Percentiles rank a stretch among this genome's conserved stretches.
Evolutionary conservation across 805 yeast species (phyloP).

Genomic region (Tetrapisispora nanseiensis): DNA sequence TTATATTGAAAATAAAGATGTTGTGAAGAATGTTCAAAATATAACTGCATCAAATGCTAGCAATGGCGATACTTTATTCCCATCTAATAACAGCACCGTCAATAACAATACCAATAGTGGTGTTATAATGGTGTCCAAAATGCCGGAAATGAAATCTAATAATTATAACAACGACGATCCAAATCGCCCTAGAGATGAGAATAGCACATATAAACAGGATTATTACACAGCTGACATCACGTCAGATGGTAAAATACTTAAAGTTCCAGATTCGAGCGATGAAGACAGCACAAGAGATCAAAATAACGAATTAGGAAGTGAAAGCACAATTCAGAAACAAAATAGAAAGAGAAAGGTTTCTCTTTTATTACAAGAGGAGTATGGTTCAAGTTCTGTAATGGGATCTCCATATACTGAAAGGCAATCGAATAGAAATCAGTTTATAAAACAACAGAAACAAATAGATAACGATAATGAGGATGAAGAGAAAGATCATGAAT

Average conservation of each 20-base stretch:
- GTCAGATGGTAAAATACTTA: slow-evolving; percentile 18
- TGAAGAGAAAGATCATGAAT: neutral
- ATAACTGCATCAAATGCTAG: neutral
- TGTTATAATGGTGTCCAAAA: slow-evolving; percentile 4
- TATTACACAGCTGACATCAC: slow-evolving; percentile 18
- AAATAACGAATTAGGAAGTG: slow-evolving; percentile 10
- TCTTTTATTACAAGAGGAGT: slow-evolving; percentile 25
- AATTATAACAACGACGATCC: neutral
- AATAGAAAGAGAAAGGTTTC: slow-evolving; percentile 27
- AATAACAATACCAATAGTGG: slow-evolving; percentile 1
- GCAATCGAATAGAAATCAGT: neutral
- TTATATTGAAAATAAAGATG: neutral
- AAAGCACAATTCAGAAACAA: slow-evolving; percentile 24
- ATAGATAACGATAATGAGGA: neutral
- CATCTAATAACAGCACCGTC: slow-evolving; percentile 3
- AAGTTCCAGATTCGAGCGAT: slow-evolving; percentile 24
- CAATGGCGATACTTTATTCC: slow-evolving; percentile 2
- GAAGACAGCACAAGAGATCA: slow-evolving; percentile 11
- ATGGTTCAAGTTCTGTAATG: slow-evolving; percentile 25
- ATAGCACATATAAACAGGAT: slow-evolving; percentile 5
- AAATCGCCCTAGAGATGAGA: neutral
- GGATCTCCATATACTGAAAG: slow-evolving; percentile 16
- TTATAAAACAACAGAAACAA: neutral
- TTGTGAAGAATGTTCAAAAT: neutral
- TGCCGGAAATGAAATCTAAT: slow-evolving; percentile 1